Evolutionary conservation across 2,329 filamentous ascomycete species (phyloP), one percentile per base, ranked within the genome.

Genomic region (Cladosporium oxysporum): DNA sequence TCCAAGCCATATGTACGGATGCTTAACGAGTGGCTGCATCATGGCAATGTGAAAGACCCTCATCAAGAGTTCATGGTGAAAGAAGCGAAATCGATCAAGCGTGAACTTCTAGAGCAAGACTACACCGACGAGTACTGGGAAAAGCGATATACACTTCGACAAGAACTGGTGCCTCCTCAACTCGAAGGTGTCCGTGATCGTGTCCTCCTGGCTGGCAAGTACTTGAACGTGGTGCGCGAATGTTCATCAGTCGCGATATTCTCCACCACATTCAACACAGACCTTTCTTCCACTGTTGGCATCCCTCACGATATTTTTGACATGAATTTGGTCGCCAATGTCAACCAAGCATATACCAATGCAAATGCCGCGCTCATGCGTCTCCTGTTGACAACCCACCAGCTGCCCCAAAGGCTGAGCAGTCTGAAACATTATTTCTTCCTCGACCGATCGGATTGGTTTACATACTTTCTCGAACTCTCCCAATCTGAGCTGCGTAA

Each of bases 81-180:
- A 75, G 95, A 98, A 77, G 92, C 97, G 73, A 96, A 94, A 78
- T 97, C 93, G 74, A 97, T 99, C 72, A 90, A 90, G 66, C 87
- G 95, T 49, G 95, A 98, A 76, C 87, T 91, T 66, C 82, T 99
- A 2, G 93, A 98, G 75, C 90, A 97, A 75, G 95, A 99, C 77
- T 99, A 98, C 74, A 99, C 94, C 0, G 95, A 99, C 77, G 95
- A 99, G 75, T 99, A 99, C 78, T 99, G 95, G 95, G 95, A 99
- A 77, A 92, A 96, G 75, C 87, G 95, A 69, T 99, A 99, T 76
- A 98, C 95, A 5, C 90, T 99, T 69, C 90, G 95, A 66, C 92
- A 97, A 68, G 88, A 92, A 58, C 91, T 97, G 67, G 89, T 98
- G 0, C 95, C 95, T 3, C 93, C 94, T 10, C 95, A 99, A 76